phyloP scores from a whole-genome alignment of 2,329 filamentous ascomycete species.

The Ilyonectria destructans region DNA sequence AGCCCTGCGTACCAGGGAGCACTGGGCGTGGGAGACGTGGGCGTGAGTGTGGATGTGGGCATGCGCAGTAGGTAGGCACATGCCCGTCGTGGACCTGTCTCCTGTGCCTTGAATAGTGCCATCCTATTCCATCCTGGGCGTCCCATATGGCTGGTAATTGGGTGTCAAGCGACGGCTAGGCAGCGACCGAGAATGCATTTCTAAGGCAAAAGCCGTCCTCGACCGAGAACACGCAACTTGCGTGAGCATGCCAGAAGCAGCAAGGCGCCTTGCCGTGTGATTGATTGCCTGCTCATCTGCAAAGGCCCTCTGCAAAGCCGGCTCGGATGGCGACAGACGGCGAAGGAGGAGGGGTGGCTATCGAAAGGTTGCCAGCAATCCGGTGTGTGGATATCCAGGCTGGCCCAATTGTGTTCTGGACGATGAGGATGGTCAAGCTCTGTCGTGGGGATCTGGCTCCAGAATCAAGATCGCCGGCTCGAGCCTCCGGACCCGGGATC shows the following conservation, averaged over 20 bases:
- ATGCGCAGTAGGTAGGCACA: slow-evolving; percentile 14
- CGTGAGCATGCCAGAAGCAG: slow-evolving; percentile 10
- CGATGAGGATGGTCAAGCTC: slow-evolving; percentile 6
- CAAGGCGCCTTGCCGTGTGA: slow-evolving; percentile 9
- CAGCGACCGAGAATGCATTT: slow-evolving; percentile 13
- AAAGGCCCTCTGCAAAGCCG: background rate
- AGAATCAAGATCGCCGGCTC: slow-evolving; percentile 46
- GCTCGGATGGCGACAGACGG: slow-evolving; percentile 8
- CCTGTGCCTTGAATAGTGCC: slow-evolving; percentile 9
- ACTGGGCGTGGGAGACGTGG: background rate
- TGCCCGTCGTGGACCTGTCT: background rate
- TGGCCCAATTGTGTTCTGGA: slow-evolving; percentile 12
- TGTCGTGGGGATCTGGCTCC: slow-evolving; percentile 19
- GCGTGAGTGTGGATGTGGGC: slow-evolving; percentile 4
- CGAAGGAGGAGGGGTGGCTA: slow-evolving; percentile 13
- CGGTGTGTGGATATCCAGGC: slow-evolving; percentile 26
- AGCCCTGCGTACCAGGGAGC: background rate
- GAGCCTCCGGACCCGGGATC: slow-evolving; percentile 41
- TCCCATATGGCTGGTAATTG: background rate
- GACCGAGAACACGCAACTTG: background rate
- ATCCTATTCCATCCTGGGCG: slow-evolving; percentile 9
- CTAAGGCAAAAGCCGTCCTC: slow-evolving; percentile 11
- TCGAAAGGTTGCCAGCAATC: background rate
- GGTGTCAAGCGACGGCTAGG: background rate
- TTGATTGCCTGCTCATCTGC: slow-evolving; percentile 7